These are phyloP conservation scores for Avena atlantica DNA, from an alignment of 176 grass and related monocot genomes.

Conservation along the genomic window DNA sequence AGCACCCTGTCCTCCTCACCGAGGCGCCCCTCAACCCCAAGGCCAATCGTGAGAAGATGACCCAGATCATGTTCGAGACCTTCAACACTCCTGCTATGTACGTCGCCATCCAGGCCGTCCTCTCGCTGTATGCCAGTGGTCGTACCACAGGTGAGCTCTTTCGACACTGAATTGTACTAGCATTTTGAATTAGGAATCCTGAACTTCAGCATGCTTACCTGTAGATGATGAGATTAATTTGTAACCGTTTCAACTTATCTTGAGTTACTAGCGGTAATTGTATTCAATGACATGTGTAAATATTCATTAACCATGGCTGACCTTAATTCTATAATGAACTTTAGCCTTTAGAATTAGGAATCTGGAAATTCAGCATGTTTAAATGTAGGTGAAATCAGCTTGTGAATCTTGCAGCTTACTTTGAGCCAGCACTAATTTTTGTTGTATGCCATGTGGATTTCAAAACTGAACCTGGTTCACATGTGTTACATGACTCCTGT, in stretches of 20 bases:
- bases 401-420: not conserved
- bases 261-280: not conserved
- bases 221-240: not conserved
- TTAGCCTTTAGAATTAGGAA: not conserved
- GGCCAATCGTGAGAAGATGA: conserved; percentile 83
- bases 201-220: not conserved
- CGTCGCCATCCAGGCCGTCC: conserved; percentile 82
- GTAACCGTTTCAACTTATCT: not conserved
- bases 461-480: not conserved
- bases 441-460: not conserved
- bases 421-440: not conserved
- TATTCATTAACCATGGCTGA: not conserved
- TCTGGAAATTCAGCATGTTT: not conserved
- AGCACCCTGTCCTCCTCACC: conserved; percentile 73
- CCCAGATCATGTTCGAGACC: conserved; percentile 86
- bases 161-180: not conserved
- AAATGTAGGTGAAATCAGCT: not conserved
- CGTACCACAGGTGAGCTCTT: conserved; percentile 67
- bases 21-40: conserved; percentile 85
- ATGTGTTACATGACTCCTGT: not conserved
- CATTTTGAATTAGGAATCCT: not conserved
- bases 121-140: conserved; percentile 77
- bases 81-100: conserved; percentile 84
- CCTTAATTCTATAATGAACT: not conserved
- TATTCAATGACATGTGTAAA: not conserved